Evolutionary conservation across 345 rosid species (phyloP).

Genomic region (Eucalyptus paniculata): DNA sequence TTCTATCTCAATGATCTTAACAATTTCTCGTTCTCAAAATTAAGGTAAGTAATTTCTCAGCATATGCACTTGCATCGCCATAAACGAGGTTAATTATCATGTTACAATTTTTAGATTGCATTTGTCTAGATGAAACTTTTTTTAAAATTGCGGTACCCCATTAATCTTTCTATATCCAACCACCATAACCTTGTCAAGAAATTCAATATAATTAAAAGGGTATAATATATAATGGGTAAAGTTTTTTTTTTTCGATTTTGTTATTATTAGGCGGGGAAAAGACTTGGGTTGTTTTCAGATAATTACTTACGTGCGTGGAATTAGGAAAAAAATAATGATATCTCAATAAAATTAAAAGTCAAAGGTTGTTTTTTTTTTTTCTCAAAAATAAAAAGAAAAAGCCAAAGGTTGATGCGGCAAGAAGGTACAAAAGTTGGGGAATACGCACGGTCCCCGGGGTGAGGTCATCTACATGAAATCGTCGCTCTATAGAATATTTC

Average conservation of each 20-base stretch:
- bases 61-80: background rate
- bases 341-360: background rate
- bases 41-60: background rate
- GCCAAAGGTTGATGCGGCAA: background rate
- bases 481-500: background rate
- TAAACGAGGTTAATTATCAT: background rate
- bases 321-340: background rate
- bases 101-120: background rate
- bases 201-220: background rate
- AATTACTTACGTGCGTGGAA: background rate
- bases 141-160: accelerated
- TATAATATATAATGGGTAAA: background rate
- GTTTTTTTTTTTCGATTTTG: background rate
- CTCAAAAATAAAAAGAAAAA: background rate
- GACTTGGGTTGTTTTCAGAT: background rate
- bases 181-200: background rate
- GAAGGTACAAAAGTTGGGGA: background rate
- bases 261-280: background rate
- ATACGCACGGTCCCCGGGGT: background rate
- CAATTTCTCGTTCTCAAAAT: background rate
- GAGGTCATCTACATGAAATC: background rate
- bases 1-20: background rate
- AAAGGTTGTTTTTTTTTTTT: background rate
- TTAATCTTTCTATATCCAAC: background rate
- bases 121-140: background rate